Conservation (phyloP, 306 rosid species). For the Casuarina cunninghamiana region DNA sequence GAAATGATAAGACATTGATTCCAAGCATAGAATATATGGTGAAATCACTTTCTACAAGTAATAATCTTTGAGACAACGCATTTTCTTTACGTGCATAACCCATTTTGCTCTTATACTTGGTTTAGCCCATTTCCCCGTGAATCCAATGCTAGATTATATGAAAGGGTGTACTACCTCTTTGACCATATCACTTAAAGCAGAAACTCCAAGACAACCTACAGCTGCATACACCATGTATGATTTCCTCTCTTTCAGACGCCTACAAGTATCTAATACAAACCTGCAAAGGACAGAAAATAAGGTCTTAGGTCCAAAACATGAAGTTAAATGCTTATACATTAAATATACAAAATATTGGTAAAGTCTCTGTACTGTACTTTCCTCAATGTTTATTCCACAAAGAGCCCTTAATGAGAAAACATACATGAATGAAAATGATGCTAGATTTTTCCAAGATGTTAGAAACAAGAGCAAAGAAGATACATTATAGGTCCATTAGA, state of each 20-base stretch:
- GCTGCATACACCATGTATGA: slow-evolving; percentile 89
- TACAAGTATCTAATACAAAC: slow-evolving; percentile 74
- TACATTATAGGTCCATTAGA: slow-evolving; percentile 1
- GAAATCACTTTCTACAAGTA: not conserved
- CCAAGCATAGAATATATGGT: not conserved
- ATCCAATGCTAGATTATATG: slow-evolving; percentile 3
- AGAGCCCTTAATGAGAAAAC: not conserved
- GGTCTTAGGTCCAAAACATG: slow-evolving; percentile 14
- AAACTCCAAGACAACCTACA: slow-evolving; percentile 80
- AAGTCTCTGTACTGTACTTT: not conserved
- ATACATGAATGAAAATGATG: not conserved
- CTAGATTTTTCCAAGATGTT: slow-evolving; percentile 1
- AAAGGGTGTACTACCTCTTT: slow-evolving; percentile 64
- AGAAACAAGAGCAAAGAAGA: slow-evolving; percentile 14
- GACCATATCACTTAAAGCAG: slow-evolving; percentile 68
- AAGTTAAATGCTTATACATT: not conserved
- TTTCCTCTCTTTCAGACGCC: slow-evolving; percentile 72
- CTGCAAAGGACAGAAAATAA: slow-evolving; percentile 40
- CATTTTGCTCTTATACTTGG: not conserved
- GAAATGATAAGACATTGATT: not conserved
- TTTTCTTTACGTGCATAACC: not conserved
- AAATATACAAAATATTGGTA: not conserved
- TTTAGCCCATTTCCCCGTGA: not conserved
- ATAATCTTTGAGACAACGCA: not conserved
- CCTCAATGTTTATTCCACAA: not conserved